Conservation (phyloP, 176 grass and related monocot species). For the Carex littledalei region DNA sequence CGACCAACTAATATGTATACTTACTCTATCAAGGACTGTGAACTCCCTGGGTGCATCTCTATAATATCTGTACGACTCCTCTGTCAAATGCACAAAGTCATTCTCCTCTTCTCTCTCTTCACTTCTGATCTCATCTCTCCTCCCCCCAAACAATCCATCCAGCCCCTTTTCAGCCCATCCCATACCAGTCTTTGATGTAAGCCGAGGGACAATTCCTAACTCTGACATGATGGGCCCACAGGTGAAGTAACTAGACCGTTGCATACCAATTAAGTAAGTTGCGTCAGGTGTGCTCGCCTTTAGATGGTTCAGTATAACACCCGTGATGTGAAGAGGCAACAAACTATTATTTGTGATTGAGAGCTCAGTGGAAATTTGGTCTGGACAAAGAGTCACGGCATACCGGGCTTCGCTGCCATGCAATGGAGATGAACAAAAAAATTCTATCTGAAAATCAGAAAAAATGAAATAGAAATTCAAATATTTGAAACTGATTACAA, state of each 20-base stretch:
- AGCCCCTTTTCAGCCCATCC: slow-evolving; percentile 27
- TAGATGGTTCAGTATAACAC: slow-evolving; percentile 58
- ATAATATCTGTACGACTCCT: slow-evolving; percentile 51
- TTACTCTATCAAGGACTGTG: slow-evolving; percentile 68
- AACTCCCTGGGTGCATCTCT: slow-evolving; percentile 54
- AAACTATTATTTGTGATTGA: slow-evolving; percentile 31
- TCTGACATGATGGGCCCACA: slow-evolving; percentile 39
- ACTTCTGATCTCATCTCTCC: not conserved
- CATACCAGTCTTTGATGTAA: not conserved
- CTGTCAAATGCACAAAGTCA: slow-evolving; percentile 56
- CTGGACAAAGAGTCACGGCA: slow-evolving; percentile 41
- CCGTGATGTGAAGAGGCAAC: slow-evolving; percentile 36
- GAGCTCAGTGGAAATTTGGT: slow-evolving; percentile 41
- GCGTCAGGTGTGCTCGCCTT: slow-evolving; percentile 79
- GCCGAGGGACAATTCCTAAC: slow-evolving; percentile 44
- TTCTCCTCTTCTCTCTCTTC: slow-evolving; percentile 67
- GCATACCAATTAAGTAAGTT: slow-evolving; percentile 53
- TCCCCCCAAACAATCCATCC: slow-evolving; percentile 31
- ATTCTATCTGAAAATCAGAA: slow-evolving; percentile 33
- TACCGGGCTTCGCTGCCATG: slow-evolving; percentile 35
- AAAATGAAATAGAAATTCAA: not conserved
- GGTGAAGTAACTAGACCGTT: slow-evolving; percentile 55
- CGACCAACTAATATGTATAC: not conserved
- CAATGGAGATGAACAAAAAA: slow-evolving; percentile 36
- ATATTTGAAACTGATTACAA: not conserved